Conservation (phyloP, 768 basidiomycete genomes). For the Favolaschia claudopus region DNA sequence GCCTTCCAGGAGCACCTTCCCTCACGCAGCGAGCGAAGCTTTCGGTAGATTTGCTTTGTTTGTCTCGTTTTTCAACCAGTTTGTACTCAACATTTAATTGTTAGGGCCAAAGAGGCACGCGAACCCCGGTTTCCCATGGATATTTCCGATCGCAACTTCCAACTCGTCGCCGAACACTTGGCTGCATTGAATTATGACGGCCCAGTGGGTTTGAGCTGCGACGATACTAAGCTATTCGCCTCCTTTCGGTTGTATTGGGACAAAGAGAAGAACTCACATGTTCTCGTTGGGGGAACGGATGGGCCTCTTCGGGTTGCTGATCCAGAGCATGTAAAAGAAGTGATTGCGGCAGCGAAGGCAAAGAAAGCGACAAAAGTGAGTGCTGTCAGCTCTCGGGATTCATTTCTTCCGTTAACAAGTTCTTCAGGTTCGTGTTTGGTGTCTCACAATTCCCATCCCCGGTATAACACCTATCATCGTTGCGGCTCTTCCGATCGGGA, state of each 20-base stretch:
- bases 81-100: neutral
- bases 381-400: neutral
- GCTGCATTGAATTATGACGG: constrained; percentile 28
- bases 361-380: constrained; percentile 34
- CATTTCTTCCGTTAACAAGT: neutral
- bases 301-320: constrained; percentile 37
- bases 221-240: constrained; percentile 45
- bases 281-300: constrained; percentile 33
- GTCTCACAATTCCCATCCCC: constrained; percentile 36
- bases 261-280: constrained; percentile 18
- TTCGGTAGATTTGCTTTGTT: constrained; percentile 17
- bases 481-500: constrained; percentile 35
- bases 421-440: constrained; percentile 39
- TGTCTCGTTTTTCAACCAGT: neutral
- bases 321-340: constrained; percentile 21
- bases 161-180: constrained; percentile 27
- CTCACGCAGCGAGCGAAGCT: constrained; percentile 21
- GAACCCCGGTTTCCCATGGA: constrained; percentile 31
- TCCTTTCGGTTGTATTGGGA: constrained; percentile 36
- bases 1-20: constrained; percentile 34
- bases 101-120: constrained; percentile 17
- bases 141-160: constrained; percentile 31
- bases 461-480: constrained; percentile 40
- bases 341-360: constrained; percentile 15
- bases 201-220: constrained; percentile 38